These are phyloP conservation scores for Alisma plantagoaquatica DNA, from an alignment of 106 monocot species.

Conservation along the genomic window DNA sequence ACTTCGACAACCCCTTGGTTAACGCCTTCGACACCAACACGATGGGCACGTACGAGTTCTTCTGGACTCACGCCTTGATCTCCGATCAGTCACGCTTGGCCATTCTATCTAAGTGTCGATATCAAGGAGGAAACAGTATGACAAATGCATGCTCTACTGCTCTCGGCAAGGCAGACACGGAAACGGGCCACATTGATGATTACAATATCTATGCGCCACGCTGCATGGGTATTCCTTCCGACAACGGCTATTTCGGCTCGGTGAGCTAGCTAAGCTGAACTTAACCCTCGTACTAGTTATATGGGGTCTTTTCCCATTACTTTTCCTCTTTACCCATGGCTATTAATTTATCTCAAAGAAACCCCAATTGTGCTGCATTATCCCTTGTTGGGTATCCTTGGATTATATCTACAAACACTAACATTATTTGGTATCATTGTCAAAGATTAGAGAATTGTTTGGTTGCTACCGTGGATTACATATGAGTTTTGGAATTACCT, in stretches of 20 bases:
- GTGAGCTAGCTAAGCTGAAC: constrained; percentile 1
- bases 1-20: background rate
- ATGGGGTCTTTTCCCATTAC: no score
- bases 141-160: background rate
- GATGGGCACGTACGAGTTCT: constrained; percentile 9
- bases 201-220: constrained; percentile 28
- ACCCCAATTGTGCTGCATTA: no score
- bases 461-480: no score
- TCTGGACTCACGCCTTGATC: constrained; percentile 20
- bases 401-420: no score
- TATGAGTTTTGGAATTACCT: no score
- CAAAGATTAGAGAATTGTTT: no score
- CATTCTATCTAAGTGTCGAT: background rate
- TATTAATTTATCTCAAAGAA: no score
- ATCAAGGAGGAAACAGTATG: background rate
- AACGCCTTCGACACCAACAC: background rate
- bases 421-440: no score
- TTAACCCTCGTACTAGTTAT: background rate
- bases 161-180: background rate
- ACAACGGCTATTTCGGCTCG: background rate
- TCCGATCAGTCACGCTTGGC: constrained; percentile 3
- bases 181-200: constrained; percentile 10
- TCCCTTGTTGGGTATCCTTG: no score
- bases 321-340: no score
- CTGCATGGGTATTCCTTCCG: constrained; percentile 1